phyloP scores from a whole-genome alignment of 225 moss, liverwort and hornwort species.

The Polytrichum formosum region DNA sequence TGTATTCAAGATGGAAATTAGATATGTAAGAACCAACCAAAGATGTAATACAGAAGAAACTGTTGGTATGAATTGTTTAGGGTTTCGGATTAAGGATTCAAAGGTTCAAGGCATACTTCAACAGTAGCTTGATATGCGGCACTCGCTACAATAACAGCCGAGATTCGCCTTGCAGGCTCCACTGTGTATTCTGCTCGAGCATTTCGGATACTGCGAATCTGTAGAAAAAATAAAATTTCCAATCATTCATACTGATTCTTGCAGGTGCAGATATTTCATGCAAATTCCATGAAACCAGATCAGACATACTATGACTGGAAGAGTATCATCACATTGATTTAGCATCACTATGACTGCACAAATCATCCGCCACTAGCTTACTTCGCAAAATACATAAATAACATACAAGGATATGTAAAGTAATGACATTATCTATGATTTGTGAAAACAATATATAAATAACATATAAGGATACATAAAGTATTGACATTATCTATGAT shows the following conservation, averaged over 20 bases:
- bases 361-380: too few species aligned
- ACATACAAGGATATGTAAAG: too few species aligned
- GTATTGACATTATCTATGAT: not conserved
- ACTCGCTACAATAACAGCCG: conserved; percentile 70
- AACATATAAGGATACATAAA: too few species aligned
- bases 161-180: conserved; percentile 80
- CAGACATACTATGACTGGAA: too few species aligned
- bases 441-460: not conserved
- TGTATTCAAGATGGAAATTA: too few species aligned
- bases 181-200: conserved; percentile 83
- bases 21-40: not conserved
- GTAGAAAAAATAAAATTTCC: not conserved
- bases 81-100: not conserved
- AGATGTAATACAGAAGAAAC: not conserved
- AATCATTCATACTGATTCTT: too few species aligned
- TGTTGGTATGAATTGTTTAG: not conserved
- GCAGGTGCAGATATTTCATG: too few species aligned
- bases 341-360: too few species aligned
- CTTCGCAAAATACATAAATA: too few species aligned
- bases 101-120: conserved; percentile 27
- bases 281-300: too few species aligned
- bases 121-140: conserved; percentile 39
- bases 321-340: too few species aligned
- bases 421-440: not conserved
- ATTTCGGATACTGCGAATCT: conserved; percentile 81